Evolutionary conservation across 192 early-diverging fungal species (phyloP), one percentile per base, ranked within the genome.

Genomic region (Polychytrium aggregatum): DNA sequence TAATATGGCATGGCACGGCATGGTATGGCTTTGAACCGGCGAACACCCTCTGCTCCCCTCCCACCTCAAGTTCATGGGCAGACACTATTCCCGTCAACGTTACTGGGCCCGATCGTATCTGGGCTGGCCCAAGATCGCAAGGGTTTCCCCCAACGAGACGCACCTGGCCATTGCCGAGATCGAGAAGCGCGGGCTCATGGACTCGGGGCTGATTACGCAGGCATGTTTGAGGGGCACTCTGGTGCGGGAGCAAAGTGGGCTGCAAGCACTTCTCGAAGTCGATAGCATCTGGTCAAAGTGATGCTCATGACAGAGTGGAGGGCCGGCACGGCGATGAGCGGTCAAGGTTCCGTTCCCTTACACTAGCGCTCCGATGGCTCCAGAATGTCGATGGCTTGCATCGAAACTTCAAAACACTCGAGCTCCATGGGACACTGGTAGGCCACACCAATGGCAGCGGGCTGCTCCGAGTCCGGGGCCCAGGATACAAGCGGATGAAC

Each of bases 381-480:
- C 92, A 97, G 50, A 97, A 97, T 56, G 92, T 97, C 18, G 92
- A 97, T 47, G 76, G 79, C 1, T 55, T 93, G 59, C 86, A 92
- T 43, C 59, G 67, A 26, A 65, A 34, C 26, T 44, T 76, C 8
- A 48, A 68, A 16, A 65, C 87, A 5, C 43, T 87, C n/a, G 92
- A 96, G 60, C 62, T 96, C 13, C 92, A 96, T 45, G 92, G 92
- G 8, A 79, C 82, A 13, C 63, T 96, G 39, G 61, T 53, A 43
- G n/a, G n/a, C n/a, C n/a, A n/a, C n/a, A n/a, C n/a, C n/a, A n/a
- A n/a, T n/a, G n/a, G n/a, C n/a, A n/a, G n/a, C n/a, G n/a, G n/a
- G n/a, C n/a, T n/a, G n/a, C n/a, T n/a, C n/a, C n/a, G n/a, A n/a
- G n/a, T n/a, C n/a, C n/a, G n/a, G n/a, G n/a, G n/a, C n/a, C n/a